Base-by-base conservation (phyloP, 768 basidiomycete species). In the Russula dissimulans region DNA sequence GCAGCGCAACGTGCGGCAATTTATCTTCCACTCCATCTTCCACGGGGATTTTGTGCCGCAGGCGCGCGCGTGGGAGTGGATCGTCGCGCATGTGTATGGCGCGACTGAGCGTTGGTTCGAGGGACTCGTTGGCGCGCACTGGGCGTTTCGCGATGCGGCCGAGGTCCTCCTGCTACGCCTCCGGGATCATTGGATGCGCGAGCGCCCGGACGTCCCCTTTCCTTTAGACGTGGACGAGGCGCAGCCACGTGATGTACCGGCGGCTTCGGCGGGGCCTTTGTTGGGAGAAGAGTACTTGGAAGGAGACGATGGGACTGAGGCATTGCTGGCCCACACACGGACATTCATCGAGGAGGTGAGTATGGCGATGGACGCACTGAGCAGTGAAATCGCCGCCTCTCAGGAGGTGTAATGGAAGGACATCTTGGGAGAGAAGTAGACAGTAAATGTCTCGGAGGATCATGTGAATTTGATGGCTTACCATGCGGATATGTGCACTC, bases 41-140 rank as follows among this genome's bases (percentile, higher is more conserved):
- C 62, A 61, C 43, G 56, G 55, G 3, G 56, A 57, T 29, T 43
- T 62, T 22, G 31, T 68, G 18, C 63, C 59, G 31, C 51, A 53
- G 48, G 48, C 64, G 32, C 50, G 45, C 50, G 59, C 57, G 22
- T 66, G 67, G 67, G 61, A 68, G 45, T 71, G 71, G 71, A 50
- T 71, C 57, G 48, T 69, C 38, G 70, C 70, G 49, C 59, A 69
- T 50, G 66, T 71, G 45, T 72, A 62, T 29, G 71, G 71, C 34
- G 59, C 57, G 44, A 61, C 71, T 17, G 71, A 71, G 55, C 71
- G 71, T 29, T 72, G 71, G 71, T 71, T 71, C 53, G 71, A 71
- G 59, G 70, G 65, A 11, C 64, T 69, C 32, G 50, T 68, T 48
- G 62, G 64, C 42, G 57, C 67, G 39, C 71, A 71, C 54, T 72